Conservation (phyloP, 2,329 filamentous ascomycete genomes). For the Colletotrichum australisinense region DNA sequence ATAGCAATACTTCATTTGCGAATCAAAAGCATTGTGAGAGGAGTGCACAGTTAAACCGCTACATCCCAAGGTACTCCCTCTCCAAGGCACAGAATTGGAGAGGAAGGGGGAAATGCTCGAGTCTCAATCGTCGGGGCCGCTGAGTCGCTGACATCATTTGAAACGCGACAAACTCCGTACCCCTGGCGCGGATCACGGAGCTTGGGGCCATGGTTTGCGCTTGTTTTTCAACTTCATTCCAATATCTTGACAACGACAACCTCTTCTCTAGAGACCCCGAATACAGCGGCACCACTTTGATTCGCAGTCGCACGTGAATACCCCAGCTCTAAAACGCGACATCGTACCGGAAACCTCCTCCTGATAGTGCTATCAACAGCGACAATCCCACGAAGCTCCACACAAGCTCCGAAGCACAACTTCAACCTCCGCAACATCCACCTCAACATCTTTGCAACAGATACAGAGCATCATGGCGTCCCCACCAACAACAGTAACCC, state of each 20-base stretch:
- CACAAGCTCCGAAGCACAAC: background rate
- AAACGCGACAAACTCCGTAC: slow-evolving; percentile 14
- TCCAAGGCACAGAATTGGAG: background rate
- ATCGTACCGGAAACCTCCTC: background rate
- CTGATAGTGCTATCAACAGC: background rate
- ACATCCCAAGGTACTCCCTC: background rate
- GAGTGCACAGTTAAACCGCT: background rate
- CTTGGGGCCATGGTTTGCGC: slow-evolving; percentile 49
- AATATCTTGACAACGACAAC: background rate
- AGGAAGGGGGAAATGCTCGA: background rate
- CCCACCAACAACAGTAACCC: slow-evolving; percentile 25
- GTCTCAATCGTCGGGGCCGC: slow-evolving; percentile 9
- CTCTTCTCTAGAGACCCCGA: background rate
- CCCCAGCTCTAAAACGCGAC: background rate
- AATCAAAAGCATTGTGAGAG: background rate
- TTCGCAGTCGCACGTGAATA: background rate
- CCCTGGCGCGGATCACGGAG: slow-evolving; percentile 30
- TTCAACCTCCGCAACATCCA: background rate
- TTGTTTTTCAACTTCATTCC: background rate
- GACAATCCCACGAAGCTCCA: background rate
- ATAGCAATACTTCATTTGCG: background rate
- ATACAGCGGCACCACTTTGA: background rate
- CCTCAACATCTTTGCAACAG: background rate
- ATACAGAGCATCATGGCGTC: slow-evolving; percentile 26
- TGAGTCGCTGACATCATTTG: slow-evolving; percentile 36